These are phyloP conservation scores for Marvania coccoides DNA, from an alignment of 139 green algal genomes.

Conservation along the genomic window DNA sequence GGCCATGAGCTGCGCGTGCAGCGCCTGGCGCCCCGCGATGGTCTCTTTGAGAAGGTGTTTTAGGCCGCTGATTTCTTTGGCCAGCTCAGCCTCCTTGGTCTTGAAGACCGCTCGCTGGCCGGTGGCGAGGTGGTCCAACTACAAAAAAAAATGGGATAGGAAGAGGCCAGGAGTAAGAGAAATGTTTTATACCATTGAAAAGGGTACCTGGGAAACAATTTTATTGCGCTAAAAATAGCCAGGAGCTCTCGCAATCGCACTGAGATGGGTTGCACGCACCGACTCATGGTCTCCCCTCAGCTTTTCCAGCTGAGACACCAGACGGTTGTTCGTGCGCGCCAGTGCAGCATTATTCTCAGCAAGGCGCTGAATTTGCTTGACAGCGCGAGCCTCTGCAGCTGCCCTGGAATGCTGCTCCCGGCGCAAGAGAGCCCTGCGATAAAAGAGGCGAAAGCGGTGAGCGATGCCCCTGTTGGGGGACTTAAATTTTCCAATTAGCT, in stretches of 20 bases:
- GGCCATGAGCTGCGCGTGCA: conserved; percentile 1
- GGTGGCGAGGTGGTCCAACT: neutral
- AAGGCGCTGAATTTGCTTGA: neutral
- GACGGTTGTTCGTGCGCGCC: conserved; percentile 6
- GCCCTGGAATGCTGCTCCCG: too few species aligned
- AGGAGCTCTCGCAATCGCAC: too few species aligned
- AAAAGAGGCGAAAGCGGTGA: too few species aligned
- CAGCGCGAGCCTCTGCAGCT: neutral
- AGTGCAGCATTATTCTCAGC: conserved; percentile 16
- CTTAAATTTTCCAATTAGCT: too few species aligned
- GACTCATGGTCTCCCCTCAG: conserved; percentile 6
- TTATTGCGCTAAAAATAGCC: too few species aligned
- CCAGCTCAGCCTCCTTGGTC: neutral
- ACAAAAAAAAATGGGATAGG: too few species aligned
- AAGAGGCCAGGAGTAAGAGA: too few species aligned
- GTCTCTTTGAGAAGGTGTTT: neutral
- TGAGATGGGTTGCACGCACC: too few species aligned
- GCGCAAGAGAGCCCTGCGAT: neutral
- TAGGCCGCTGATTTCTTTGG: neutral
- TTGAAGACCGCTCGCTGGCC: neutral
- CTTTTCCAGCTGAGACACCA: conserved; percentile 9
- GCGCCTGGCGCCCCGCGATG: neutral
- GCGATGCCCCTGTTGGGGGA: too few species aligned
- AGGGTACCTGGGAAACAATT: too few species aligned
- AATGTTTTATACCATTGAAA: too few species aligned